These are phyloP conservation scores for Phytophthora colocasiae DNA, from an alignment of 352 stramenopile species.

Conservation along the genomic window DNA sequence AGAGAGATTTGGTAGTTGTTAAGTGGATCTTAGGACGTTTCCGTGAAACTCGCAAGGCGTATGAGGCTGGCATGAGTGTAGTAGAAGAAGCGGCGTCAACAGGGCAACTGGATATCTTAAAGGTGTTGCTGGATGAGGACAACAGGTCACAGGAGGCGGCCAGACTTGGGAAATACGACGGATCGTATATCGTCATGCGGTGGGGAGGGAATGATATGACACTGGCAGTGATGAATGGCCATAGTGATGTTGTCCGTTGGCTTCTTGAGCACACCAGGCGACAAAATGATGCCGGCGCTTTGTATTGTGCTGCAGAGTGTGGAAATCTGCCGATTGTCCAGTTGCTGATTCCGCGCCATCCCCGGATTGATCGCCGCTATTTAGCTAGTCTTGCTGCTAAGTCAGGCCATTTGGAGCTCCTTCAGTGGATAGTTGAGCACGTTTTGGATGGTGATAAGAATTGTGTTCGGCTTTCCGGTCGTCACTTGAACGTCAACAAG, in stretches of 20 bases:
- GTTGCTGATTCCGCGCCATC: neutral
- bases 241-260: slow-evolving; percentile 5
- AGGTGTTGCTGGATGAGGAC: neutral
- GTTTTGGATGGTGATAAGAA: neutral
- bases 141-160: neutral
- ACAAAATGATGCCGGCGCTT: neutral
- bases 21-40: slow-evolving; percentile 12
- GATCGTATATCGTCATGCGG: neutral
- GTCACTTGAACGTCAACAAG: slow-evolving; percentile 12
- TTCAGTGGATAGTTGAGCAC: slow-evolving; percentile 12
- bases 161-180: neutral
- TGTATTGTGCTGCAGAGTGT: neutral
- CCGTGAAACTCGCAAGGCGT: neutral
- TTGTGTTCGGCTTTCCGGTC: neutral
- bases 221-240: slow-evolving; percentile 3
- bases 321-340: slow-evolving; percentile 4
- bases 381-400: neutral
- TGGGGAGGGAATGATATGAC: slow-evolving; percentile 5
- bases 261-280: neutral
- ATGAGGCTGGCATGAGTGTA: slow-evolving; percentile 90
- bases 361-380: too few species aligned
- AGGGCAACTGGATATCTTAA: neutral
- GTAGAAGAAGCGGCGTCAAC: neutral
- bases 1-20: slow-evolving; percentile 6
- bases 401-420: slow-evolving; percentile 2